These are phyloP conservation scores for Solanum rostratum DNA, from an alignment of 257 asterid genomes.

Conservation along the genomic window DNA sequence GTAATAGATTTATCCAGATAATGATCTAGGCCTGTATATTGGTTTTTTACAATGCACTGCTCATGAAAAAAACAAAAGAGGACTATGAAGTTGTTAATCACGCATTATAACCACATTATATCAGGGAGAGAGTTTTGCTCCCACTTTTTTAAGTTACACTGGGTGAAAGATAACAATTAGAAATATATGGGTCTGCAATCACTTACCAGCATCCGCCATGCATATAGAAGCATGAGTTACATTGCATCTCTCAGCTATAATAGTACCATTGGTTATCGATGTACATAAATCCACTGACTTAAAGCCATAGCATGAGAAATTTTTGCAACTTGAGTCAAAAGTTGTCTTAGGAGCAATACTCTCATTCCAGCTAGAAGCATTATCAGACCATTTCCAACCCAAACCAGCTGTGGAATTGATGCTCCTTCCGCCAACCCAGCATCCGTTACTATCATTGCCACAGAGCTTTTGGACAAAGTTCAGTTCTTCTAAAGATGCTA, in stretches of 20 bases:
- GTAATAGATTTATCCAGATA: background rate
- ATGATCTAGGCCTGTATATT: background rate
- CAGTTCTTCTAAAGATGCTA: conserved; percentile 44
- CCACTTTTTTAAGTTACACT: background rate
- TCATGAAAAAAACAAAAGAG: background rate
- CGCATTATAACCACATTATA: background rate
- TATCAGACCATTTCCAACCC: conserved; percentile 76
- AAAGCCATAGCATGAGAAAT: conserved; percentile 27
- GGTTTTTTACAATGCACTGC: background rate
- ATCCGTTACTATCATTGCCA: conserved; percentile 32
- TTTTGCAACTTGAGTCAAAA: conserved; percentile 31
- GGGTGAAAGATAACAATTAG: background rate
- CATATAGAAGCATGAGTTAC: conserved; percentile 49
- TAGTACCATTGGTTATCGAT: conserved; percentile 35
- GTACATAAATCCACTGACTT: conserved; percentile 38
- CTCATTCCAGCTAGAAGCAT: conserved; percentile 42
- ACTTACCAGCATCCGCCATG: conserved; percentile 53
- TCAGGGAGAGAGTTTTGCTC: background rate
- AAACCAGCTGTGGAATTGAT: conserved; percentile 11
- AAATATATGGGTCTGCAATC: background rate
- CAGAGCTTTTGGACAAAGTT: conserved; percentile 43
- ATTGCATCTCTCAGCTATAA: conserved; percentile 62
- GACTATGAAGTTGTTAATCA: background rate
- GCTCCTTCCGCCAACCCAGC: conserved; percentile 87
- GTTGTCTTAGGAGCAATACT: conserved; percentile 18